Evolutionary conservation across 345 rosid species (phyloP).

Genomic region (Gossypium turneri): DNA sequence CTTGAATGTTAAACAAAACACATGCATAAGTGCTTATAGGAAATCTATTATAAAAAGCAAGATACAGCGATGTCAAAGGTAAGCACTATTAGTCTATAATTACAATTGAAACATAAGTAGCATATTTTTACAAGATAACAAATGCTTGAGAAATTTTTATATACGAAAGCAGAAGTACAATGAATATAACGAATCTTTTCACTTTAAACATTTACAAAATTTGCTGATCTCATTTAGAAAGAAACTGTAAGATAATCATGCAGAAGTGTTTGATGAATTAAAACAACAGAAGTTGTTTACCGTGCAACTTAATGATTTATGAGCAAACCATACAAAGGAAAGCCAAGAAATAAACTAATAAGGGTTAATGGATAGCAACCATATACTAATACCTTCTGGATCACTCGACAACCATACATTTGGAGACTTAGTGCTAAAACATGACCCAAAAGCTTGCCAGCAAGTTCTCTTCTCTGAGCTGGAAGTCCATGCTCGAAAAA

Average conservation of each 20-base stretch:
- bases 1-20: slow-evolving; percentile 28
- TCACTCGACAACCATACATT: slow-evolving; percentile 70
- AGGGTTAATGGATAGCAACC: not conserved
- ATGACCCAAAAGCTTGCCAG: slow-evolving; percentile 45
- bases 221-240: not conserved
- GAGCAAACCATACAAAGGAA: no score
- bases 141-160: not conserved
- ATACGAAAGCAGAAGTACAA: not conserved
- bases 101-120: not conserved
- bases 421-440: slow-evolving; percentile 58
- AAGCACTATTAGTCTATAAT: not conserved
- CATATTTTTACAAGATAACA: not conserved
- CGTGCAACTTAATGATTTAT: not conserved
- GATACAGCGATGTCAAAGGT: not conserved
- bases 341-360: not conserved
- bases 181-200: not conserved
- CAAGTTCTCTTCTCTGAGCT: slow-evolving; percentile 55
- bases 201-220: not conserved
- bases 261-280: not conserved
- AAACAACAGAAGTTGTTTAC: not conserved
- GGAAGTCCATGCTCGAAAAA: slow-evolving; percentile 65
- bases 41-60: not conserved
- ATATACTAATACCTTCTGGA: slow-evolving; percentile 42
- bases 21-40: not conserved
- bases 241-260: not conserved